Base-by-base conservation (phyloP, 1,284 basidiomycete species). In the Bondarzewia mesenterica region DNA sequence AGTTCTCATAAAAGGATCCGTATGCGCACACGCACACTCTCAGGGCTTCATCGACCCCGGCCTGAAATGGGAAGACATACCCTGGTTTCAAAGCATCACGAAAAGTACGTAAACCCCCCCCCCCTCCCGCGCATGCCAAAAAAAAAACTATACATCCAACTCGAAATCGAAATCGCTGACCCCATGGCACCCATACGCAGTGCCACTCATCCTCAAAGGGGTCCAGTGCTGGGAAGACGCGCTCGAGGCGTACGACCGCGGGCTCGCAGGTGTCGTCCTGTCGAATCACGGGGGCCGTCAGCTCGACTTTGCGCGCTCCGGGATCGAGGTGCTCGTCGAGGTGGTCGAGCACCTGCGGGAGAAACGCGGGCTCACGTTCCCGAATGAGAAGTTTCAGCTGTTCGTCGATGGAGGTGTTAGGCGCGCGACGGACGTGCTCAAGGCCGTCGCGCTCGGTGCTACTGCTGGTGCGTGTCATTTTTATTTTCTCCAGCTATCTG, bases 201-300 rank as follows among this genome's bases (percentile, higher is more conserved):
- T 96, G 89, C 92, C 93, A 14, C 71, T 98, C 50, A 81, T 96
- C 51, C 71, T 97, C 46, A 98, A 97, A 65, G 92, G 93, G 49
- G 89, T 96, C 2, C 92, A 94, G 64, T 83, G 83, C 57, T 94
- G 90, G 89, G 92, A 95, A 78, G 93, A 97, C 62, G 89, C 91
- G 0, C 75, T 97, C 1, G 72, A 83, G 58, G 94, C 94, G 2
- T 93, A 92, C 57, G 93, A 97, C 58, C 67, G 70, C 0, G 89
- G 89, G 5, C 67, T 88, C 39, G 81, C 83, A 3, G 93, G 93
- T 7, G 79, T 95, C 44, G 93, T 96, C 3, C 77, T 93, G 23
- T 91, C 89, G 7, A 96, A 96, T 62, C 93, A 96, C 60, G 92
- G 91, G 26, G 92, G 93, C 35, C 82, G 93, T 6, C 93, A 96